phyloP scores from a whole-genome alignment of 805 yeast species.

The Zygosaccharomyces gambellarensis region DNA sequence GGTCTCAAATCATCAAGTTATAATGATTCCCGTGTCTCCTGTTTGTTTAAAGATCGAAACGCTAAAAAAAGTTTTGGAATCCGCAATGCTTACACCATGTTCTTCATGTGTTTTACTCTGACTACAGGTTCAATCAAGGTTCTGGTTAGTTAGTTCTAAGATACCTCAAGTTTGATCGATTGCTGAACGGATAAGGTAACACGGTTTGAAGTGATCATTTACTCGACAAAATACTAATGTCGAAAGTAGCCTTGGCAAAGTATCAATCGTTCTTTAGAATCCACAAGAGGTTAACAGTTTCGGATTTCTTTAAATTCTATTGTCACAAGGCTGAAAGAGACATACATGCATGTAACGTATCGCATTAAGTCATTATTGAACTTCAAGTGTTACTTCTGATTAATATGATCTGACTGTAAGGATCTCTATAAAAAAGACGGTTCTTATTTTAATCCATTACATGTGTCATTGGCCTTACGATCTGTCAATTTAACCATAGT shows the following conservation, averaged over 20 bases:
- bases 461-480: background rate
- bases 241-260: background rate
- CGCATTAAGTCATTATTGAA: background rate
- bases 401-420: too few relatives aligned
- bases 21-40: too few relatives aligned
- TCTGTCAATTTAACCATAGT: background rate
- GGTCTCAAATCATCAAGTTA: too few relatives aligned
- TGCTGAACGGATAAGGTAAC: slow-evolving; percentile 2
- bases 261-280: background rate
- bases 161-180: background rate
- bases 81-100: too few relatives aligned
- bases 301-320: background rate
- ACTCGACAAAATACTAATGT: background rate
- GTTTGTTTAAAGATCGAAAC: too few relatives aligned
- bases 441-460: too few relatives aligned
- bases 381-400: background rate
- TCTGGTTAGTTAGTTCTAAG: background rate
- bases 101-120: background rate
- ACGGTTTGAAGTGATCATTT: background rate
- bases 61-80: too few relatives aligned
- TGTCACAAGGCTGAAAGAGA: background rate
- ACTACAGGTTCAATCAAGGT: background rate
- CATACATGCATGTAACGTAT: background rate
- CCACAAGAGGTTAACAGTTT: background rate
- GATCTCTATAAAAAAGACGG: background rate